Percentiles rank a stretch among this genome's conserved stretches.
Evolutionary conservation across 352 stramenopile genomes (phyloP).

Genomic region (Phytophthora parvispora): DNA sequence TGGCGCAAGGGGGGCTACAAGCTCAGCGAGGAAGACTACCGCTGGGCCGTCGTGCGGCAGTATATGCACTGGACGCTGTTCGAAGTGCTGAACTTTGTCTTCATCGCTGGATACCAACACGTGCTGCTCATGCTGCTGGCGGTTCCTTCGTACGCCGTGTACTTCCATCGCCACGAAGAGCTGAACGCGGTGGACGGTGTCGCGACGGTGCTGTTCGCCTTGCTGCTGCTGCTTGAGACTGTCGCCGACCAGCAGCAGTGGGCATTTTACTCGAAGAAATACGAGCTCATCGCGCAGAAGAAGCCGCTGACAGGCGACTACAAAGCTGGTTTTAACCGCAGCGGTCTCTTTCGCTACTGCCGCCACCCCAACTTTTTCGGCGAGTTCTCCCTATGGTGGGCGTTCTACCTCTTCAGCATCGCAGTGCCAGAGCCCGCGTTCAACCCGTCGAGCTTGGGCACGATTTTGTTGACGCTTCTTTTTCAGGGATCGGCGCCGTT

Average conservation of each 20-base stretch:
- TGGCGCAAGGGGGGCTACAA: constrained; percentile 92
- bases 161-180: constrained; percentile 46
- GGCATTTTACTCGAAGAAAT: constrained; percentile 92
- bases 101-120: constrained; percentile 94
- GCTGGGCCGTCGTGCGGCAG: constrained; percentile 89
- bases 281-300: constrained; percentile 62
- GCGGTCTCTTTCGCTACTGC: constrained; percentile 92
- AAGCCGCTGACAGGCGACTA: constrained; percentile 72
- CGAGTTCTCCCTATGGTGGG: constrained; percentile 93
- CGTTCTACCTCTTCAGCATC: constrained; percentile 93
- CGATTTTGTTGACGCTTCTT: constrained; percentile 85
- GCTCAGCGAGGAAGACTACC: constrained; percentile 94
- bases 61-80: constrained; percentile 87
- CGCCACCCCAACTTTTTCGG: constrained; percentile 96
- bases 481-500: constrained; percentile 93
- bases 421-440: constrained; percentile 48
- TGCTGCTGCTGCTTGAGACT: constrained; percentile 83
- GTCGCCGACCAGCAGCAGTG: constrained; percentile 95
- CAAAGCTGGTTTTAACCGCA: constrained; percentile 85
- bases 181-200: constrained; percentile 76
- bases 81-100: constrained; percentile 92
- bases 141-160: constrained; percentile 79
- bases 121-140: constrained; percentile 86
- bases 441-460: constrained; percentile 87
- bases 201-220: constrained; percentile 73